These are phyloP conservation scores for Aurifilum marmelostoma DNA, from an alignment of 2,329 filamentous ascomycete species.

Conservation along the genomic window DNA sequence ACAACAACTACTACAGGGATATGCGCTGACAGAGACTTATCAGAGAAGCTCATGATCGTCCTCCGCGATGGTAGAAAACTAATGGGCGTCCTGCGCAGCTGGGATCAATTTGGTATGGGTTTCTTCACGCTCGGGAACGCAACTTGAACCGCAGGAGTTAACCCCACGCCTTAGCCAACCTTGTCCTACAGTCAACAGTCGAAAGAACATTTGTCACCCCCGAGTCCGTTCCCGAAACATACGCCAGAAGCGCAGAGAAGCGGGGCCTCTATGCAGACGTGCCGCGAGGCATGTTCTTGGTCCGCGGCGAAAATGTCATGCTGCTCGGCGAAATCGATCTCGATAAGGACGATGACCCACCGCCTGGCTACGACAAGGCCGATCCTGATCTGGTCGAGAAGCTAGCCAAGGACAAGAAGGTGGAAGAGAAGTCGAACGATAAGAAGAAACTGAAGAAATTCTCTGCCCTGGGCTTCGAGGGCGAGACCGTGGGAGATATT, in stretches of 20 bases:
- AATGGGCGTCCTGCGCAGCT: slow-evolving; percentile 88
- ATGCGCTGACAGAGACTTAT: slow-evolving; percentile 13
- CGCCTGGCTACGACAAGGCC: slow-evolving; percentile 63
- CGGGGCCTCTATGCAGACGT: slow-evolving; percentile 78
- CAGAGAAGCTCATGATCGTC: slow-evolving; percentile 93
- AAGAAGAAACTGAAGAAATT: slow-evolving; percentile 74
- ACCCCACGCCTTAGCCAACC: slow-evolving; percentile 54
- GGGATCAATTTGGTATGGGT: slow-evolving; percentile 94
- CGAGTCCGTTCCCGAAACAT: slow-evolving; percentile 45
- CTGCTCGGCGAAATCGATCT: slow-evolving; percentile 95
- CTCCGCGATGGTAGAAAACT: slow-evolving; percentile 93
- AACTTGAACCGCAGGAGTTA: slow-evolving; percentile 30
- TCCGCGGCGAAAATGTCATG: slow-evolving; percentile 95
- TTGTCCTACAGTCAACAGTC: slow-evolving; percentile 89
- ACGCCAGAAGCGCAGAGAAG: slow-evolving; percentile 40
- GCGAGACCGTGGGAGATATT: slow-evolving; percentile 78
- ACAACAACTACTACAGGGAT: not conserved
- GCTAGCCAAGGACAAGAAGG: slow-evolving; percentile 73
- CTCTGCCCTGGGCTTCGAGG: slow-evolving; percentile 81
- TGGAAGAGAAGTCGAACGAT: slow-evolving; percentile 70
- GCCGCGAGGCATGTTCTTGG: slow-evolving; percentile 82
- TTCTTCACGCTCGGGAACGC: slow-evolving; percentile 9
- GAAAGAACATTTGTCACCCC: slow-evolving; percentile 78
- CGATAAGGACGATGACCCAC: slow-evolving; percentile 90
- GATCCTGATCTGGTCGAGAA: slow-evolving; percentile 60